Evolutionary conservation across 1,284 basidiomycete genomes (phyloP).

Genomic region (Trichosporon coremiiforme): DNA sequence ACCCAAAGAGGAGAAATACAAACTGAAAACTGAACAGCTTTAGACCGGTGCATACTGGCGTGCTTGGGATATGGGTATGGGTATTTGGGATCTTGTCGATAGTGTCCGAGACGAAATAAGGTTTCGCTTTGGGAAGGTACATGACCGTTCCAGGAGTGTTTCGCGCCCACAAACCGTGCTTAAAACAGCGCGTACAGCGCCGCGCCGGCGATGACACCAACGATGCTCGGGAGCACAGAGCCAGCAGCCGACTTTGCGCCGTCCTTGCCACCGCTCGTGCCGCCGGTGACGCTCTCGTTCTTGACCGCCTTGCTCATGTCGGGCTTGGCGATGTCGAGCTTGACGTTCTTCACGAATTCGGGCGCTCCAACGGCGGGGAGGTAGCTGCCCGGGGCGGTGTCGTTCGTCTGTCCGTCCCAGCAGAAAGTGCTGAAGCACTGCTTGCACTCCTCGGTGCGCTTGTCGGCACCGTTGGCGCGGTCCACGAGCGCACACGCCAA

Average conservation of each 20-base stretch:
- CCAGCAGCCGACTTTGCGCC: neutral
- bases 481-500: constrained; percentile 58
- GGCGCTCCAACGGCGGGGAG: constrained; percentile 31
- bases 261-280: neutral
- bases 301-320: constrained; percentile 13
- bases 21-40: too few relatives aligned
- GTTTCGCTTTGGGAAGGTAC: too few relatives aligned
- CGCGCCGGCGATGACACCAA: neutral
- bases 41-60: too few relatives aligned
- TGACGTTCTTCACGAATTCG: constrained; percentile 21
- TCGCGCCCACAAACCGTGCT: neutral
- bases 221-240: neutral
- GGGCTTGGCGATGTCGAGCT: constrained; percentile 20
- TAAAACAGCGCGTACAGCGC: neutral
- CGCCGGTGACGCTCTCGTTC: neutral
- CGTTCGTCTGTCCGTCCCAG: constrained; percentile 50
- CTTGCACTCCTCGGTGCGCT: constrained; percentile 46
- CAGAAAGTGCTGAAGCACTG: constrained; percentile 53
- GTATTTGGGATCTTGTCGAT: too few relatives aligned
- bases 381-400: constrained; percentile 37
- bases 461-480: constrained; percentile 41
- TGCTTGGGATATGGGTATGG: too few relatives aligned
- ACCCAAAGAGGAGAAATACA: too few relatives aligned
- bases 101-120: too few relatives aligned
- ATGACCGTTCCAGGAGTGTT: too few relatives aligned